Percentiles rank a stretch among this genome's conserved stretches.
phyloP scores from a whole-genome alignment of 305 asterid species.

The Euphrasia arctica region DNA sequence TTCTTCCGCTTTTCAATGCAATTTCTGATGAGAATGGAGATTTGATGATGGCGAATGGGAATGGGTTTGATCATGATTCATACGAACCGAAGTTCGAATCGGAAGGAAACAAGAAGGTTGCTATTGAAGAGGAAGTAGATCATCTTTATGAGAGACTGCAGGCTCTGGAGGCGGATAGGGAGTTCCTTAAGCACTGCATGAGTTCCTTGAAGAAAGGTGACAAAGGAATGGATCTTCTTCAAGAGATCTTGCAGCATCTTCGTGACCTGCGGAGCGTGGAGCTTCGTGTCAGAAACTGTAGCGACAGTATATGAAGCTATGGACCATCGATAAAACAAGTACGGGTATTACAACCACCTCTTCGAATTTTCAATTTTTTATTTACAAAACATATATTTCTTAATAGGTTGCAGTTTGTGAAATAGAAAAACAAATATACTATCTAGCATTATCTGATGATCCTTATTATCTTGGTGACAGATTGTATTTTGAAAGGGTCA shows the following conservation, averaged over 20 bases:
- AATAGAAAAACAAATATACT: background rate
- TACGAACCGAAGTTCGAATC: constrained; percentile 30
- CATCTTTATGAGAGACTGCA: constrained; percentile 83
- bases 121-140: constrained; percentile 80
- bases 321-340: constrained; percentile 22
- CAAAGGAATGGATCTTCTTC: constrained; percentile 90
- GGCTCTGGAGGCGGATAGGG: constrained; percentile 94
- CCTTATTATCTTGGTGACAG: constrained; percentile 14
- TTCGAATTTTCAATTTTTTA: background rate
- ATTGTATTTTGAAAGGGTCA: constrained; percentile 24
- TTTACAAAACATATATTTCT: background rate
- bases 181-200: constrained; percentile 87
- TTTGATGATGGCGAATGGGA: constrained; percentile 48
- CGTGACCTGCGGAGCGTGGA: constrained; percentile 76
- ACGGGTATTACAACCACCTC: background rate
- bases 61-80: constrained; percentile 36
- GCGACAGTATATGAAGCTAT: constrained; percentile 33
- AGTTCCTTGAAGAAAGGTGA: constrained; percentile 90
- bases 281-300: constrained; percentile 53
- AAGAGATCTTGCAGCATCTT: constrained; percentile 86
- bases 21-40: constrained; percentile 40
- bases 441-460: constrained; percentile 10
- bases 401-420: background rate
- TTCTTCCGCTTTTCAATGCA: constrained; percentile 90
- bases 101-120: constrained; percentile 48